Percentiles rank a stretch among this genome's conserved stretches.
Conservation (phyloP, 2,329 filamentous ascomycete species). For the Bipolaris gigantea region DNA sequence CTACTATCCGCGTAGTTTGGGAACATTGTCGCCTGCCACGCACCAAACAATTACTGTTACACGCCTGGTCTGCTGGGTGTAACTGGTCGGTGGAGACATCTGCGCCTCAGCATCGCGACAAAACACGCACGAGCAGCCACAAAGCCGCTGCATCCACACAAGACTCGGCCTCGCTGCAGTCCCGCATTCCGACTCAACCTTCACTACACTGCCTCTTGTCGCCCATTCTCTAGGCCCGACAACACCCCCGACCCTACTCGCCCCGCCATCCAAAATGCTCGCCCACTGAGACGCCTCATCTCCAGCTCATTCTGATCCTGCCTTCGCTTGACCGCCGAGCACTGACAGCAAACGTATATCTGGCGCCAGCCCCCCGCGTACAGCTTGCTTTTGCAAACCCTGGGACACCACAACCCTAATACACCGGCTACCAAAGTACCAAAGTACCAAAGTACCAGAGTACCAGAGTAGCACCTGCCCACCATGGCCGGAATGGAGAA, state of each 20-base stretch:
- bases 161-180: neutral
- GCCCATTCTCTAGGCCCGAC: conserved; percentile 2
- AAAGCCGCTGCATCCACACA: neutral
- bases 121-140: neutral
- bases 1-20: no score
- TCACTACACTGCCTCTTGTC: neutral
- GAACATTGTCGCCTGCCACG: conserved; percentile 4
- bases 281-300: neutral
- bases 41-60: neutral
- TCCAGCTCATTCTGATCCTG: neutral
- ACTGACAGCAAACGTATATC: neutral
- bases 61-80: no score
- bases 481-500: conserved; percentile 93
- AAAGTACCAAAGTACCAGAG: neutral
- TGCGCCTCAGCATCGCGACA: neutral
- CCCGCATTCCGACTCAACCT: conserved; percentile 1
- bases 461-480: neutral
- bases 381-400: neutral
- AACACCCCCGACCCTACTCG: neutral
- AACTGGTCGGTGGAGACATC: no score
- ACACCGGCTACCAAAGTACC: neutral
- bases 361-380: conserved; percentile 13
- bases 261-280: conserved; percentile 6
- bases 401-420: neutral
- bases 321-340: conserved; percentile 3